Percentiles rank a stretch among this genome's conserved stretches.
Evolutionary conservation across 371 early-diverging fungal genomes (phyloP).

Genomic region (Circinella minor): DNA sequence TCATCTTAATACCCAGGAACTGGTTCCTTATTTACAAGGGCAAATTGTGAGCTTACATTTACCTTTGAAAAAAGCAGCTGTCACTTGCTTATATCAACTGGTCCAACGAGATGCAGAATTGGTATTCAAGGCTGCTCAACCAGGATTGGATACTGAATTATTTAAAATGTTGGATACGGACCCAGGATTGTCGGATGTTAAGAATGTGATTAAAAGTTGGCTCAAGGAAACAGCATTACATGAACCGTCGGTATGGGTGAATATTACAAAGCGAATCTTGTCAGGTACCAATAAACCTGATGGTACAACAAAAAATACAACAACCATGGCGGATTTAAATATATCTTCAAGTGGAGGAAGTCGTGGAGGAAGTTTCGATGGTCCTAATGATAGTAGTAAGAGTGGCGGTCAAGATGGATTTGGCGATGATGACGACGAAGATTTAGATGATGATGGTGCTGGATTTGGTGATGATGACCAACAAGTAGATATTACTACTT

Average conservation of each 20-base stretch:
- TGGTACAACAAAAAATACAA: background rate
- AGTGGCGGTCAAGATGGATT: constrained; percentile 27
- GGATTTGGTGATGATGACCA: constrained; percentile 46
- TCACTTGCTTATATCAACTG: constrained; percentile 88
- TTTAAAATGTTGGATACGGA: constrained; percentile 86
- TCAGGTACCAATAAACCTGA: constrained; percentile 45
- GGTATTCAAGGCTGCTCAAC: constrained; percentile 69
- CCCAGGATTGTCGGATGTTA: constrained; percentile 77
- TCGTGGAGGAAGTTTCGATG: constrained; percentile 19
- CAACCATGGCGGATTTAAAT: background rate
- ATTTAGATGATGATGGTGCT: constrained; percentile 45
- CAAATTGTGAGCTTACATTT: constrained; percentile 71
- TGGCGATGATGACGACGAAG: constrained; percentile 46
- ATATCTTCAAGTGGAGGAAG: background rate
- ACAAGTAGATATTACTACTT: constrained; percentile 51
- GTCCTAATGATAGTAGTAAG: constrained; percentile 20
- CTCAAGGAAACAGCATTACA: constrained; percentile 73
- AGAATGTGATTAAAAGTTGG: constrained; percentile 79
- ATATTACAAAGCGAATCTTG: constrained; percentile 79
- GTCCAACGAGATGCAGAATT: constrained; percentile 79
- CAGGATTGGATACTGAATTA: constrained; percentile 81
- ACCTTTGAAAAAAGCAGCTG: constrained; percentile 76
- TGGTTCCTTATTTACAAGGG: constrained; percentile 81
- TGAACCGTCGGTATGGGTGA: constrained; percentile 85
- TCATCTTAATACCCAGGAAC: constrained; percentile 64